Conservation (phyloP, 805 yeast genomes). For the Ogataea saltuana region DNA sequence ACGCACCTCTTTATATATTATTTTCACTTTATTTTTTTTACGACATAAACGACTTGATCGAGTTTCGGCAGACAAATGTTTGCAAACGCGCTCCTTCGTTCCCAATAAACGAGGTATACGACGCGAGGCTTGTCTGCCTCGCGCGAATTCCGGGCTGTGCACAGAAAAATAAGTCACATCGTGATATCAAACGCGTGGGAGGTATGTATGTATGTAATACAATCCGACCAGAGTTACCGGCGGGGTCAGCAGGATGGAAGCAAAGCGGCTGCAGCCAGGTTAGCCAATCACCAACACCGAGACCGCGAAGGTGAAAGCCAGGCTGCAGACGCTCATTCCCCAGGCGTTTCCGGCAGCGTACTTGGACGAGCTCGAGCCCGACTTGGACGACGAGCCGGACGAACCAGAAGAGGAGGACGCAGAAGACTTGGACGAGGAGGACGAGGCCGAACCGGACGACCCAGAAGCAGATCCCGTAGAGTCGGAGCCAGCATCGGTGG, state of each 20-base stretch:
- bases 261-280: not conserved
- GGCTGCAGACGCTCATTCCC: slow-evolving; percentile 2
- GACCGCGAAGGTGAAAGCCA: slow-evolving; percentile 4
- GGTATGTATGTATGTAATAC: slow-evolving; percentile 3
- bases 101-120: slow-evolving; percentile 5
- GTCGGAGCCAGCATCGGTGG: slow-evolving; percentile 4
- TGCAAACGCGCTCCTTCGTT: not conserved
- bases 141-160: too few species aligned
- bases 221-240: not conserved
- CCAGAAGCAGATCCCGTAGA: not conserved
- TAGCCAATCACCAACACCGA: slow-evolving; percentile 4
- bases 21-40: not conserved
- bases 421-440: slow-evolving; percentile 11
- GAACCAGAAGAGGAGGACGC: not conserved
- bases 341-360: not conserved
- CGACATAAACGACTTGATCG: slow-evolving; percentile 1
- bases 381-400: slow-evolving; percentile 9
- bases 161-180: slow-evolving; percentile 1
- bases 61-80: not conserved
- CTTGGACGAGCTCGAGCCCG: slow-evolving; percentile 1
- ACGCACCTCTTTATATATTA: not conserved
- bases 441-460: slow-evolving; percentile 4
- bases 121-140: too few species aligned
- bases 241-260: not conserved
- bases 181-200: not conserved